These are phyloP conservation scores for Plasmodium knowlesi DNA, from an alignment of 169 alveolate genomes.

Conservation along the genomic window DNA sequence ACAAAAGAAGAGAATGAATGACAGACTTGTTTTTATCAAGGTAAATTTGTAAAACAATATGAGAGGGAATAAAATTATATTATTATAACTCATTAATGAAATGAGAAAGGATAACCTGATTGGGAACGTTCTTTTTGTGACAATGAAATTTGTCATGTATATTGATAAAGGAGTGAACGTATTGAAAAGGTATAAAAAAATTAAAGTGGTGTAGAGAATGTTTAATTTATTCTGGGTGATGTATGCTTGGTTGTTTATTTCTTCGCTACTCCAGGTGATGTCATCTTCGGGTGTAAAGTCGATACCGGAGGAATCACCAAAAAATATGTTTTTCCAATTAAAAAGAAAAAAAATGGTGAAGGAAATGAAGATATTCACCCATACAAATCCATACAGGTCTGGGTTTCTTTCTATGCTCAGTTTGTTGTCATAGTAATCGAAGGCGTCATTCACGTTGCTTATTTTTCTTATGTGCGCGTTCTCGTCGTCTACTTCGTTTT, in stretches of 20 bases:
- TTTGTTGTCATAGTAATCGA: constrained; percentile 61
- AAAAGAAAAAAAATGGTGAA: constrained; percentile 51
- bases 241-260: not conserved
- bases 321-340: constrained; percentile 36
- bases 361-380: constrained; percentile 51
- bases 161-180: constrained; percentile 6
- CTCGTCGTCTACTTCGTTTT: constrained; percentile 26
- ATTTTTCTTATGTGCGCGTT: constrained; percentile 34
- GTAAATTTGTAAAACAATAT: constrained; percentile 36
- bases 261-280: not conserved
- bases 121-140: constrained; percentile 20
- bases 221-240: constrained; percentile 14
- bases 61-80: constrained; percentile 43
- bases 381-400: constrained; percentile 60
- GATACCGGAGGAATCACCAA: not conserved
- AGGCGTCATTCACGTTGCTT: constrained; percentile 31
- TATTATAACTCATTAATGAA: constrained; percentile 61
- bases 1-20: not conserved
- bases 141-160: constrained; percentile 2
- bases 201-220: constrained; percentile 11
- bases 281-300: not conserved
- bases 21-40: constrained; percentile 2
- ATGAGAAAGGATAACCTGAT: constrained; percentile 42
- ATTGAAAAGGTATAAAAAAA: constrained; percentile 23
- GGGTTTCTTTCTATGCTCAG: constrained; percentile 50